phyloP scores from a whole-genome alignment of 78 protist species.

The Diacronema lutheri region DNA sequence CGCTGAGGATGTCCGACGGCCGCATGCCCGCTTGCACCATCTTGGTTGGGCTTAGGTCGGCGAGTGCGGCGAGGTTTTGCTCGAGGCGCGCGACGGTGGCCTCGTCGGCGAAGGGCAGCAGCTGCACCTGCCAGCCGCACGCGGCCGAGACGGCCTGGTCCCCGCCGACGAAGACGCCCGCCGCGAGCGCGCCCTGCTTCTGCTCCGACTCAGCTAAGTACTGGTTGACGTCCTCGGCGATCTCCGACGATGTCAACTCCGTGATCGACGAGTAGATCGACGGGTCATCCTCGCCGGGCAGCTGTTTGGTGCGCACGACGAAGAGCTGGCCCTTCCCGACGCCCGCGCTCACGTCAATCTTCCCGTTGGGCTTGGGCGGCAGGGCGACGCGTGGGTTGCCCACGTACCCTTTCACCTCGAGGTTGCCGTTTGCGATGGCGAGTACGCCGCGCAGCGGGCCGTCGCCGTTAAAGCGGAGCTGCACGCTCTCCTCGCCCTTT shows the following conservation, averaged over 20 bases:
- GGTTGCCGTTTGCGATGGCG: slow-evolving; percentile 1
- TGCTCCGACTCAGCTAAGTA: slow-evolving; percentile 4
- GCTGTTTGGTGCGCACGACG: slow-evolving; percentile 1
- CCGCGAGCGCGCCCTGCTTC: slow-evolving; percentile 14
- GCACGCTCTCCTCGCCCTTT: slow-evolving; percentile 1
- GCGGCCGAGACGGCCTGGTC: background rate
- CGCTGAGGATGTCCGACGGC: background rate
- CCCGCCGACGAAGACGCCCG: background rate
- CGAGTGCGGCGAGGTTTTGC: background rate
- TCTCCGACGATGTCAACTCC: background rate
- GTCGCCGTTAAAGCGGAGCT: background rate
- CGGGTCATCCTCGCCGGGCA: background rate
- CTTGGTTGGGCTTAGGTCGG: background rate
- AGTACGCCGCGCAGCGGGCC: slow-evolving; percentile 15
- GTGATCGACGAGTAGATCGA: slow-evolving; percentile 4
- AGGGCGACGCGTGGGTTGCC: slow-evolving; percentile 3
- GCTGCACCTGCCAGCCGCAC: slow-evolving; percentile 1
- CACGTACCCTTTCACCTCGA: slow-evolving; percentile 5
- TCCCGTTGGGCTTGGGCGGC: background rate
- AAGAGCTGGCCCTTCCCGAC: background rate
- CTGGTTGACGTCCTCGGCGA: slow-evolving; percentile 12
- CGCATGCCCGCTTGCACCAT: background rate
- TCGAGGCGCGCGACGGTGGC: background rate
- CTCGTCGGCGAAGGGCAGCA: slow-evolving; percentile 11
- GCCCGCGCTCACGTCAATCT: background rate